Conservation (phyloP, 2,329 filamentous ascomycete species). For the Seiridium unicorne region DNA sequence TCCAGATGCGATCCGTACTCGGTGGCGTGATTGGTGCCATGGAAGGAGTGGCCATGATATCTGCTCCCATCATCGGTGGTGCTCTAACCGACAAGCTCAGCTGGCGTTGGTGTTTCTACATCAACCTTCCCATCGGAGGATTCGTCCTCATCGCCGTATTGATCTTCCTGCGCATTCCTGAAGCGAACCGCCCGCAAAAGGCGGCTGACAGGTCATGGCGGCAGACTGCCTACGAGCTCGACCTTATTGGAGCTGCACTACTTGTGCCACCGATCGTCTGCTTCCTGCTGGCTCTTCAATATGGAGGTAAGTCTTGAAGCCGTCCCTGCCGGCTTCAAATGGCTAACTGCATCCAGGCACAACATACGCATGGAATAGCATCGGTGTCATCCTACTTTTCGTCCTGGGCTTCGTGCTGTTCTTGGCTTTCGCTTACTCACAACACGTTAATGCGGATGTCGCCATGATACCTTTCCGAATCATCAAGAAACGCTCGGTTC, state of each 20-base stretch:
- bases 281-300: slow-evolving; percentile 30
- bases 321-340: not conserved
- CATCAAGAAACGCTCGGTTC: slow-evolving; percentile 19
- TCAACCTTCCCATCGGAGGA: slow-evolving; percentile 21
- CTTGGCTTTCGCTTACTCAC: slow-evolving; percentile 34
- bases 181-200: not conserved
- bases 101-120: slow-evolving; percentile 31
- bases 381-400: slow-evolving; percentile 34
- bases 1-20: slow-evolving; percentile 34
- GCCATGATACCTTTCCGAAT: slow-evolving; percentile 37
- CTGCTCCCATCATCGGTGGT: slow-evolving; percentile 24
- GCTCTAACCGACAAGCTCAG: slow-evolving; percentile 24
- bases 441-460: slow-evolving; percentile 30
- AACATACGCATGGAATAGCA: slow-evolving; percentile 11
- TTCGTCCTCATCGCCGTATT: slow-evolving; percentile 18
- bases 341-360: slow-evolving; percentile 18
- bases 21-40: slow-evolving; percentile 34
- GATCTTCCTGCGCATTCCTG: slow-evolving; percentile 19
- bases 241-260: slow-evolving; percentile 19
- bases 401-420: slow-evolving; percentile 35
- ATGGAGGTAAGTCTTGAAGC: slow-evolving; percentile 15
- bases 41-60: slow-evolving; percentile 32
- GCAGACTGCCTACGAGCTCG: slow-evolving; percentile 19
- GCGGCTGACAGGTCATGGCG: not conserved
- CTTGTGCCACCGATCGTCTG: slow-evolving; percentile 21